Conservation (phyloP, 225 moss, liverwort and hornwort species). For the Marchantia paleacea region DNA sequence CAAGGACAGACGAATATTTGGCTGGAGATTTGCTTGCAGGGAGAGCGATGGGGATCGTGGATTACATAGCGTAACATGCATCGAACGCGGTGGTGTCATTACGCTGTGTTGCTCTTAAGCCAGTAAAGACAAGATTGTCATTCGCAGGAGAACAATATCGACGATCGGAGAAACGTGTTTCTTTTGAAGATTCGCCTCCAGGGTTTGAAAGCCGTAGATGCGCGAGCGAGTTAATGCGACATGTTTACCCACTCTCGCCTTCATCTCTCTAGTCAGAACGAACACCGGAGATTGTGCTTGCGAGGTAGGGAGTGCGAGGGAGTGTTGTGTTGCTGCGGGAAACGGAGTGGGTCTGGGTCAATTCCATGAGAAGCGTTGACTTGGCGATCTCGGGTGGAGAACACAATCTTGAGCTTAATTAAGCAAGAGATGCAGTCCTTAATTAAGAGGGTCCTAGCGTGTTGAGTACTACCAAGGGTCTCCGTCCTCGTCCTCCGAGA, state of each 20-base stretch:
- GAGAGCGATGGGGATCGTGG: neutral
- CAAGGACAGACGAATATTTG: neutral
- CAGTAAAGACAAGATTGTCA: neutral
- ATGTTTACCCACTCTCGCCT: neutral
- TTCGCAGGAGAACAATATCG: neutral
- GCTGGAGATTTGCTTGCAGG: neutral
- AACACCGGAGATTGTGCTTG: no score
- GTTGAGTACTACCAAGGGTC: neutral
- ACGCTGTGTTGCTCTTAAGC: neutral
- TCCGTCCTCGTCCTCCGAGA: neutral
- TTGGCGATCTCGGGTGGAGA: neutral
- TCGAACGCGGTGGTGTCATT: neutral
- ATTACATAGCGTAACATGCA: neutral
- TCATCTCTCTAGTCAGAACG: no score
- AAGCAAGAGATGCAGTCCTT: neutral
- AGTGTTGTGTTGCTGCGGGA: no score
- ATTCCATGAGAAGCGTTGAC: conserved; percentile 4
- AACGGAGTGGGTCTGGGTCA: neutral
- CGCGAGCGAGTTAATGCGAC: neutral
- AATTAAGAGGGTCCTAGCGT: conserved; percentile 7
- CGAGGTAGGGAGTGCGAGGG: no score
- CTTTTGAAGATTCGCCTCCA: neutral
- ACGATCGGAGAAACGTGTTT: neutral
- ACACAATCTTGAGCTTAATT: neutral
- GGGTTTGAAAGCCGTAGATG: neutral